Evolutionary conservation across 2,329 filamentous ascomycete genomes (phyloP).

Genomic region (Penicillium janthinellum): DNA sequence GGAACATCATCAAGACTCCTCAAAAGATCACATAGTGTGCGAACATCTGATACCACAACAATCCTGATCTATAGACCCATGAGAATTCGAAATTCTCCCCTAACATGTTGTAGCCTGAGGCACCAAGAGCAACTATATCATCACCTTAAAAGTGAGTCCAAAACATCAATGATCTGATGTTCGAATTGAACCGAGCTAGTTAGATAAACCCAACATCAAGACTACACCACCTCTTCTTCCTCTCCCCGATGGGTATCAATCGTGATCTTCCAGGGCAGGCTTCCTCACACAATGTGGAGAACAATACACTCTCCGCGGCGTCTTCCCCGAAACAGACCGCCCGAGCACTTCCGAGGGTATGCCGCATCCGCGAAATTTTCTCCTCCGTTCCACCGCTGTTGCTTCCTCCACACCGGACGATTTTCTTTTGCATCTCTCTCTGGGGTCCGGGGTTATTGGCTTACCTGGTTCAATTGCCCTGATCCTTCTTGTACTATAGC

Average conservation of each 20-base stretch:
- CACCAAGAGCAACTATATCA: neutral
- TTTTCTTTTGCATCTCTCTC: slow-evolving; percentile 31
- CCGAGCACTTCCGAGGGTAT: slow-evolving; percentile 45
- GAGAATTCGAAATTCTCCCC: neutral
- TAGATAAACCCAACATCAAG: neutral
- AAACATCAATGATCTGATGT: neutral
- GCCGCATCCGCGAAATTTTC: slow-evolving; percentile 49
- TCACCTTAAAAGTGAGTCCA: neutral
- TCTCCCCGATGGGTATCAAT: neutral
- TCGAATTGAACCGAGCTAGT: neutral
- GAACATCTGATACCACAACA: no score
- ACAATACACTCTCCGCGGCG: slow-evolving; percentile 23
- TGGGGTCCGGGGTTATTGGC: slow-evolving; percentile 39
- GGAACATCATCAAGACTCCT: no score
- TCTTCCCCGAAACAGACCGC: slow-evolving; percentile 33
- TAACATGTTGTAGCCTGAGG: neutral
- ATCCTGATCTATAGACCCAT: no score
- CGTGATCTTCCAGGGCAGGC: no score
- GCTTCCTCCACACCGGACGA: slow-evolving; percentile 21
- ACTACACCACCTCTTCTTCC: neutral
- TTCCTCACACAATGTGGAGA: slow-evolving; percentile 15
- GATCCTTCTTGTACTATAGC: slow-evolving; percentile 36
- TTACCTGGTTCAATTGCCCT: slow-evolving; percentile 36
- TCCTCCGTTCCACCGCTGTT: slow-evolving; percentile 34
- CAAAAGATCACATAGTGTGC: no score